Evolutionary conservation across 2,329 filamentous ascomycete species (phyloP), one percentile per base, ranked within the genome.

Genomic region (Phialemoniopsis sp.): DNA sequence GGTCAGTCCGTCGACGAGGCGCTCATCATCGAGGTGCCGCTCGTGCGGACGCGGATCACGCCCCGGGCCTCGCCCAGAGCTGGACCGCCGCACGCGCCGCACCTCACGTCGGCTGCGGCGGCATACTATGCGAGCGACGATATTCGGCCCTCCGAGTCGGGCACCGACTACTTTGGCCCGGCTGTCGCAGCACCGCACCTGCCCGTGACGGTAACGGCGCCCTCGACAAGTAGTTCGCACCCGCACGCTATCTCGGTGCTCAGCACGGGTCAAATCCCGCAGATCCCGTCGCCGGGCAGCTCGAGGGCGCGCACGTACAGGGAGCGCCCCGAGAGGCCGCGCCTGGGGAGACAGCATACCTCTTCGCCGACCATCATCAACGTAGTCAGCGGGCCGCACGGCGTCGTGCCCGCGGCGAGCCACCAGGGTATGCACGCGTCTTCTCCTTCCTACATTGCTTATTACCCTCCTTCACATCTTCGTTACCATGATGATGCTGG

Each of bases 1-100:
- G 91, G 91, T 8, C 93, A 97, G 65, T 80, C 73, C 0, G 83
- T 95, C 34, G 85, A 90, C 39, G 93, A 98, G 56, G 93, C 93
- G 8, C 73, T 98, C 45, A 58, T 96, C 47, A 95, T 98, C 55
- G 90, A 97, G 52, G 81, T 94, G 15, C 88, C 89, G 13, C 67
- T 73, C 29, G 79, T 82, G 39, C 78, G 85, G 21, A 15, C 21
- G 21, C 21, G 21, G 6, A 26, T 26, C 43, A 90, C 88, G 0
- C 89, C 90, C 2, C 85, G 84, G 50, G 82, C 87, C 10, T 95
- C 89, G 9, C 90, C 90, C 3, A 74, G 82, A 42, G 58, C 63
- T 8, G 71, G 67, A 49, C 63, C 74, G 40, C 57, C 68, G 34
- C 61, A 67, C 49, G 54, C 62, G 34, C 56, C 64, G 13, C 57